Evolutionary conservation across 2,329 filamentous ascomycete species (phyloP).

Genomic region (Polychaeton citri): DNA sequence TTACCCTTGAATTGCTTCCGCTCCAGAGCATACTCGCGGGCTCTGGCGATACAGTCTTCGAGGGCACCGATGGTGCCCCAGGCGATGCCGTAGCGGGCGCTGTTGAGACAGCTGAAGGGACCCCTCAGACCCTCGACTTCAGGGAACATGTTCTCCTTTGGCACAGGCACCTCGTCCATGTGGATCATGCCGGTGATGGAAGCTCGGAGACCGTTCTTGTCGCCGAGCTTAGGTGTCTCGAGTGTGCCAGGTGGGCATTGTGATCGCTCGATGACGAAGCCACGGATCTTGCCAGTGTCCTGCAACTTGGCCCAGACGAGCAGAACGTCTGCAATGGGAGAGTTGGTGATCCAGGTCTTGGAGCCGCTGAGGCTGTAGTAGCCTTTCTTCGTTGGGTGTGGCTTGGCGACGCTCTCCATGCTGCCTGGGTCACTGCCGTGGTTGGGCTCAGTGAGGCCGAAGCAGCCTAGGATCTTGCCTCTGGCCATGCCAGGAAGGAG

Average conservation of each 20-base stretch:
- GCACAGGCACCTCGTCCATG: constrained; percentile 78
- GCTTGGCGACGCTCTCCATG: constrained; percentile 79
- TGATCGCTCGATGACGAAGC: constrained; percentile 77
- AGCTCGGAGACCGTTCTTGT: constrained; percentile 88
- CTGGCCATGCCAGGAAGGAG: constrained; percentile 71
- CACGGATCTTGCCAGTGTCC: constrained; percentile 83
- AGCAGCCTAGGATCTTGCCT: constrained; percentile 70
- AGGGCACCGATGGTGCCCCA: constrained; percentile 88
- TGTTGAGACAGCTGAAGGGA: constrained; percentile 90
- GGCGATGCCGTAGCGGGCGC: constrained; percentile 82
- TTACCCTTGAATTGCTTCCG: constrained; percentile 94
- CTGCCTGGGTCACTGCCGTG: constrained; percentile 84
- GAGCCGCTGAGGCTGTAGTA: constrained; percentile 66
- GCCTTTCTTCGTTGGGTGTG: constrained; percentile 71
- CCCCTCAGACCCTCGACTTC: constrained; percentile 74
- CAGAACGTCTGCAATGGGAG: constrained; percentile 72
- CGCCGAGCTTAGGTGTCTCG: constrained; percentile 80
- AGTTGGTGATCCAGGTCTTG: constrained; percentile 96
- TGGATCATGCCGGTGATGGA: constrained; percentile 98
- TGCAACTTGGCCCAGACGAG: constrained; percentile 89
- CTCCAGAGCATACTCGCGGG: constrained; percentile 79
- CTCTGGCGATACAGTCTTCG: constrained; percentile 75
- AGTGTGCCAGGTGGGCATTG: constrained; percentile 78
- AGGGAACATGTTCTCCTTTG: constrained; percentile 86
- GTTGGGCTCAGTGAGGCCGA: constrained; percentile 84